Evolutionary conservation across 345 rosid genomes (phyloP).

Genomic region (Pistacia integerrima): DNA sequence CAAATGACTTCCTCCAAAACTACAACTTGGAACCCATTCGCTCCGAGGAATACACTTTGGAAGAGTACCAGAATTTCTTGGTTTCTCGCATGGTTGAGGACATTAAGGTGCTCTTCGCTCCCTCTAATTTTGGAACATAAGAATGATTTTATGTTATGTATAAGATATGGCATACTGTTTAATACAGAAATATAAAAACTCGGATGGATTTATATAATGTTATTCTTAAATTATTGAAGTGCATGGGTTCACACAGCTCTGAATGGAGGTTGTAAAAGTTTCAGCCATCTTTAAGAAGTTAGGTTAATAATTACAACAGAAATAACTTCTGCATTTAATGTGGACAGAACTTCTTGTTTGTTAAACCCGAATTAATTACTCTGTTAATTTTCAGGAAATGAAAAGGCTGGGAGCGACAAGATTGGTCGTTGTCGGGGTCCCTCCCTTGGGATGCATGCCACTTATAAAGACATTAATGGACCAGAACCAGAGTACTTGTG

Average conservation of each 20-base stretch:
- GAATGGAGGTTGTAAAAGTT: no score
- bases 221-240: no score
- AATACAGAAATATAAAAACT: no score
- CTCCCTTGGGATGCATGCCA: slow-evolving; percentile 92
- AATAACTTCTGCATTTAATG: neutral
- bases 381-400: slow-evolving; percentile 46
- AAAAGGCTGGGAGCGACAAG: slow-evolving; percentile 58
- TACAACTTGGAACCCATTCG: slow-evolving; percentile 71
- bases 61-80: slow-evolving; percentile 56
- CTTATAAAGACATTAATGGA: slow-evolving; percentile 55
- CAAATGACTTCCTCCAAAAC: slow-evolving; percentile 85
- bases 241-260: no score
- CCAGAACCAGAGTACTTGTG: slow-evolving; percentile 39
- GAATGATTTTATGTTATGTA: neutral
- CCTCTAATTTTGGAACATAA: no score
- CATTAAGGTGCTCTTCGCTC: no score
- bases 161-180: no score
- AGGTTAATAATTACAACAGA: neutral
- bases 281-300: neutral
- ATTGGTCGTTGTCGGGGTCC: slow-evolving; percentile 77
- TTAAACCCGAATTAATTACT: neutral
- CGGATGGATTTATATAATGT: no score
- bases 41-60: slow-evolving; percentile 51
- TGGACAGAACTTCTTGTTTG: neutral
- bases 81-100: slow-evolving; percentile 46